These are phyloP conservation scores for Leishmania amazonensis DNA, from an alignment of 208 protist genomes.

Conservation along the genomic window DNA sequence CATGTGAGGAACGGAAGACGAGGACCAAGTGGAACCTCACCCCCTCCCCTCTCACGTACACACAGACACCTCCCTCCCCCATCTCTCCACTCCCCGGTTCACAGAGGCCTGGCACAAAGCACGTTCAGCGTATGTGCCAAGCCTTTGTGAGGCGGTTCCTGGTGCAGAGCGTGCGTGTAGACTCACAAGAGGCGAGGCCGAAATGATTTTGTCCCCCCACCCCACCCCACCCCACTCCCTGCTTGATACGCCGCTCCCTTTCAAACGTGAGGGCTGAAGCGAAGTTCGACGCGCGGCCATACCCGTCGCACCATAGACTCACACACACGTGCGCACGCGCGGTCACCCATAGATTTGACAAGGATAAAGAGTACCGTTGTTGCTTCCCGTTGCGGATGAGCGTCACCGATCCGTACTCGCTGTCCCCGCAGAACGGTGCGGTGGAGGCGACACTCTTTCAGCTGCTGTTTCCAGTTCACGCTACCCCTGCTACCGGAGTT, in stretches of 20 bases:
- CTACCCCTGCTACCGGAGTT: not conserved
- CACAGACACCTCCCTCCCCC: not conserved
- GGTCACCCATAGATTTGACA: not conserved
- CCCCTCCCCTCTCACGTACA: no score
- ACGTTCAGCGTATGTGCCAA: not conserved
- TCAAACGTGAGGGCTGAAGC: not conserved
- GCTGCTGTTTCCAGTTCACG: not conserved
- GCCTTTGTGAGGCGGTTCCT: not conserved
- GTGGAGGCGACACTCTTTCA: slow-evolving; percentile 14
- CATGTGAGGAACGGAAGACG: not conserved
- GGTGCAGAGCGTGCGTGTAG: not conserved
- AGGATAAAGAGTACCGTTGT: not conserved
- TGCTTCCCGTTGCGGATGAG: slow-evolving; percentile 1
- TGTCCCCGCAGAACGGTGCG: not conserved
- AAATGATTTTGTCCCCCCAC: not conserved
- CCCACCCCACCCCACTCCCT: no score
- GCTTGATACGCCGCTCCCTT: no score
- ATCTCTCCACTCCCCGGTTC: not conserved
- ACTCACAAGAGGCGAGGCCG: not conserved
- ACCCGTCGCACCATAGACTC: not conserved
- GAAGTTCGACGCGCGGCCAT: not conserved
- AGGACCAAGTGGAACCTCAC: not conserved
- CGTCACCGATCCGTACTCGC: slow-evolving; percentile 4
- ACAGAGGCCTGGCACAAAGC: not conserved
- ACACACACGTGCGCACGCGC: not conserved